Base-by-base conservation (phyloP, 345 rosid species). In the Dovyalis caffra region DNA sequence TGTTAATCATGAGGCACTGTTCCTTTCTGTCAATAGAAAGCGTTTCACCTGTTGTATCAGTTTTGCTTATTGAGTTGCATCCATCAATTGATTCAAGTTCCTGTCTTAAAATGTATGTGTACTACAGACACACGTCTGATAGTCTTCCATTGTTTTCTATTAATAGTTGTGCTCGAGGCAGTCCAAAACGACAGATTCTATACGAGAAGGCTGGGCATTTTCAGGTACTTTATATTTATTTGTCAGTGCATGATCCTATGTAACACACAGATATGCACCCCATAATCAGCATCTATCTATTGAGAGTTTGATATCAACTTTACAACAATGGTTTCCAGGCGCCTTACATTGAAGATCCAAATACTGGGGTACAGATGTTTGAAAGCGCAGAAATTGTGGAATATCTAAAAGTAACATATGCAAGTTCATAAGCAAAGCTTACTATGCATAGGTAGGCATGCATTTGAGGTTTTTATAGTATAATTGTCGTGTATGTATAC, bases 321-420 rank as follows among this genome's bases (percentile, higher is more conserved):
- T 57, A 66, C 29, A 35, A 29, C 29, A 67, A 69, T 77, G 66
- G 53, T 79, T 56, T 74, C 28, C 89, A 95, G 97, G 99, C 83
- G 11, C 99, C 97, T 29, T 90, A 89, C 80, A 72, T 95, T 33
- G 94, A 91, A 83, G 98, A 94, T 79, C 97, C 97, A 64, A 94
- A 94, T 84, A 94, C 97, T 28, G 98, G 97, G 66, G 83, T 95
- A 61, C 79, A 88, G 47, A 91, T 92, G 97, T 92, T 91, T 81
- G 97, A 95, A 81, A 95, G 97, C 83, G 97, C 99, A 65, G 94
- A 91, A 65, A 92, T 95, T 43, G 85, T 83, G 49, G 97, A 95
- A 23, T 91, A 90, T 83, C 82, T 95, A 32, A 88, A 72, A 85
- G 92, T 92, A 82, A 95, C 95, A 45, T 91, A 95, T 83, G 89